These are phyloP conservation scores for Didymella sp. DNA, from an alignment of 2,329 filamentous ascomycete genomes.

Conservation along the genomic window DNA sequence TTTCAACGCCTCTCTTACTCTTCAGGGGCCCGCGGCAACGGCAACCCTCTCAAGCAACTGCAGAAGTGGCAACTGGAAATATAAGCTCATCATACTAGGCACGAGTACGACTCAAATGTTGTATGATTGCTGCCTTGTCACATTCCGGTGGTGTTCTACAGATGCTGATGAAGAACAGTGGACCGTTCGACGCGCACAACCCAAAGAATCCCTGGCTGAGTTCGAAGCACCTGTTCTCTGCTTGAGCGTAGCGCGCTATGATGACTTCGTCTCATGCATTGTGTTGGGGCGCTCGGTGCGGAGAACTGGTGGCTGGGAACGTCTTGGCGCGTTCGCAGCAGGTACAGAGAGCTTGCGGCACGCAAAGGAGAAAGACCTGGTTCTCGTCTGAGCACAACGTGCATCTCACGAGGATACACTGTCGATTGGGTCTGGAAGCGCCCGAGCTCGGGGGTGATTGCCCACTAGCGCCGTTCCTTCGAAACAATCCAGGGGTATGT, in stretches of 20 bases:
- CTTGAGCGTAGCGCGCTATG: slow-evolving; percentile 36
- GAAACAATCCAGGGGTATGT: slow-evolving; percentile 32
- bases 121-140: slow-evolving; percentile 40
- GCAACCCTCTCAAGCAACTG: slow-evolving; percentile 28
- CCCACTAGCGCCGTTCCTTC: slow-evolving; percentile 30
- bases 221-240: slow-evolving; percentile 39
- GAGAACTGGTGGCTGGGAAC: slow-evolving; percentile 25
- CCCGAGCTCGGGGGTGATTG: slow-evolving; percentile 24
- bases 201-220: slow-evolving; percentile 13
- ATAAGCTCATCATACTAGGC: slow-evolving; percentile 37
- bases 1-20: slow-evolving; percentile 28
- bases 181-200: slow-evolving; percentile 34
- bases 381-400: slow-evolving; percentile 21
- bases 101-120: slow-evolving; percentile 34
- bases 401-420: neutral
- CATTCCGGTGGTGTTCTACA: slow-evolving; percentile 10
- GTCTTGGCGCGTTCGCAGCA: slow-evolving; percentile 42
- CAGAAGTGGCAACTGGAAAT: slow-evolving; percentile 28
- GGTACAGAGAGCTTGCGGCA: slow-evolving; percentile 31
- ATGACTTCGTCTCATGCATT: slow-evolving; percentile 36
- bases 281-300: slow-evolving; percentile 35
- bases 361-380: slow-evolving; percentile 28
- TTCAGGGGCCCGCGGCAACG: slow-evolving; percentile 32
- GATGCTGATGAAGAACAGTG: slow-evolving; percentile 7
- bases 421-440: slow-evolving; percentile 22